phyloP scores from a whole-genome alignment of 2,329 filamentous ascomycete species.

The Xylariaceae sp. region DNA sequence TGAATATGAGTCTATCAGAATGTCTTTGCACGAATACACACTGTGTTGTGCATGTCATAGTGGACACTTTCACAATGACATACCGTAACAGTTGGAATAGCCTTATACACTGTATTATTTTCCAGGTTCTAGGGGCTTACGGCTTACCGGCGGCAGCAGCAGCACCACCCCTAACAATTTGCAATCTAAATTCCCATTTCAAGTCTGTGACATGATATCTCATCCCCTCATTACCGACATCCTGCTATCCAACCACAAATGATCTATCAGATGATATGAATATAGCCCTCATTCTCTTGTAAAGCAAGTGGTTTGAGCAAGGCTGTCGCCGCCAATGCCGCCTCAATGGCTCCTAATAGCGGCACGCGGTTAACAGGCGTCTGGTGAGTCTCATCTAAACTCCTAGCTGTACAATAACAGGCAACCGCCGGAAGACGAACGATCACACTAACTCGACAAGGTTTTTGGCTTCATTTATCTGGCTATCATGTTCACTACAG shows the following conservation, averaged over 20 bases:
- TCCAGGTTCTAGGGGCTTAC: no score
- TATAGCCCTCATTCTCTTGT: background rate
- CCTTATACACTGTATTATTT: no score
- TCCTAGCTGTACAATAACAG: background rate
- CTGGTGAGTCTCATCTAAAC: conserved; percentile 41
- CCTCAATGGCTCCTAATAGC: conserved; percentile 42
- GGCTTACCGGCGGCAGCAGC: no score
- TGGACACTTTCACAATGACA: no score
- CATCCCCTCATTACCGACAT: background rate
- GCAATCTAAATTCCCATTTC: no score
- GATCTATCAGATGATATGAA: background rate
- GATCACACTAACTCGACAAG: conserved; percentile 39
- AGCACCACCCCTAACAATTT: no score
- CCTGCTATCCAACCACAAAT: background rate
- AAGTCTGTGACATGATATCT: conserved; percentile 3
- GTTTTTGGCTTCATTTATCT: conserved; percentile 55
- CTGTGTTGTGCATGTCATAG: no score
- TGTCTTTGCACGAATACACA: no score
- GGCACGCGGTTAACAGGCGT: conserved; percentile 45
- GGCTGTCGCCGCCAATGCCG: conserved; percentile 13
- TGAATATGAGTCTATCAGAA: no score
- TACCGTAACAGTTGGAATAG: no score
- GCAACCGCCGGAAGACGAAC: conserved; percentile 4
- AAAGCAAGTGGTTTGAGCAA: background rate
- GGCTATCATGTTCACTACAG: conserved; percentile 54